Evolutionary conservation across 306 rosid genomes (phyloP), one percentile per base, ranked within the genome.

Genomic region (Comarum palustre): DNA sequence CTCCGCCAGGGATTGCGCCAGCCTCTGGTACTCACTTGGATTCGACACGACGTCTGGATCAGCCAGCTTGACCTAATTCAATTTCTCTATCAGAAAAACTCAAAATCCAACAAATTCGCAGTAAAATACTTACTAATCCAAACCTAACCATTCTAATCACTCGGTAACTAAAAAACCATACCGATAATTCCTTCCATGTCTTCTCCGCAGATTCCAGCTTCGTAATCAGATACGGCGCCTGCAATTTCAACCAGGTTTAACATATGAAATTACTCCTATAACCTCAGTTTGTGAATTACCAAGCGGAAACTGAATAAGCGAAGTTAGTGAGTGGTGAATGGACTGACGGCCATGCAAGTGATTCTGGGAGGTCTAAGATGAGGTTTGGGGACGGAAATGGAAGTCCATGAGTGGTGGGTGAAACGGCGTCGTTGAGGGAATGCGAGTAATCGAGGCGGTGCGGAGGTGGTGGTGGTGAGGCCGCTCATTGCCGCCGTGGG

Each of bases 171-270:
- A n/a, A 39, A 39, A 71, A 52, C 0, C 57, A n/a, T 84, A 94
- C 99, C 89, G 97, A 91, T 82, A 94, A 81, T 6, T 94, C 99
- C 77, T 87, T 87, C 99, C 99, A 94, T 3, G 96, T 94, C 69
- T 91, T 94, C 91, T 91, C 93, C 0, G 99, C 95, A 14, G 99
- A 94, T 16, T 94, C 93, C 57, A 94, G 90, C 87, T 94, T 94
- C 61, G 83, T 78, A 66, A 91, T 87, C 78, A 94, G 75, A 86
- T 88, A 85, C 38, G 99, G 99, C 78, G 88, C 97, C 98, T 93
- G 79, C 24, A 80, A 81, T 57, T 80, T 7, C 61, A 67, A 29
- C 52, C 59, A 65, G 42, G 72, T 71, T 66, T 58, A 71, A 3
- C 60, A 55, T 15, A 72, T 12, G 52, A 73, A 43, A 7, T 65